Conservation (phyloP, 202 grass and related monocot species). For the Elaeis oleifera region DNA sequence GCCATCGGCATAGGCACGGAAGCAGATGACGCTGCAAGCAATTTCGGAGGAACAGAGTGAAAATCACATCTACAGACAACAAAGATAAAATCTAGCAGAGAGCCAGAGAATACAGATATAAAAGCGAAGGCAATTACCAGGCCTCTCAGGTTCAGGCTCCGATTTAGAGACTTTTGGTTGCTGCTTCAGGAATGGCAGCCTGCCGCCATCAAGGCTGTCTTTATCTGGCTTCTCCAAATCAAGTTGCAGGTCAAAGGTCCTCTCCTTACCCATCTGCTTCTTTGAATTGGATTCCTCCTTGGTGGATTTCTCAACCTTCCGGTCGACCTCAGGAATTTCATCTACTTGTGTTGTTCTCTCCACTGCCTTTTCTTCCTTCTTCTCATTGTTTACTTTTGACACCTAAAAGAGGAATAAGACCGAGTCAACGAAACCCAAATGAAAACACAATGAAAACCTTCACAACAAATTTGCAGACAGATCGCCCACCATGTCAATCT, state of each 20-base stretch:
- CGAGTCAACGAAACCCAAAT: too few relatives aligned
- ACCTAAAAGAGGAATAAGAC: constrained; percentile 17
- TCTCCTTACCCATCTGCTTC: constrained; percentile 35
- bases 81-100: too few relatives aligned
- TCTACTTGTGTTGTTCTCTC: constrained; percentile 11
- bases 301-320: constrained; percentile 39
- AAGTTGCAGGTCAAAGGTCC: constrained; percentile 35
- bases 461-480: too few relatives aligned
- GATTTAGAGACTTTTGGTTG: constrained; percentile 43
- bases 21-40: constrained; percentile 40
- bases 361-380: constrained; percentile 45
- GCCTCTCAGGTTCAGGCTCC: constrained; percentile 65
- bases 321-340: constrained; percentile 42
- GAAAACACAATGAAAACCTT: too few relatives aligned
- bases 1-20: constrained; percentile 59
- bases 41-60: too few relatives aligned
- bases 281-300: constrained; percentile 34
- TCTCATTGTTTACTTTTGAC: constrained; percentile 34
- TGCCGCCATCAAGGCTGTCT: constrained; percentile 29
- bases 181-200: constrained; percentile 25
- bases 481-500: constrained; percentile 57
- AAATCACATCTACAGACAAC: too few relatives aligned
- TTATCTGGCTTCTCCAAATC: constrained; percentile 81
- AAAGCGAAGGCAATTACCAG: constrained; percentile 23
- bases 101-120: too few relatives aligned